These are phyloP conservation scores for Neopestalotiopsis rosae DNA, from an alignment of 2,329 filamentous ascomycete species.

Conservation along the genomic window DNA sequence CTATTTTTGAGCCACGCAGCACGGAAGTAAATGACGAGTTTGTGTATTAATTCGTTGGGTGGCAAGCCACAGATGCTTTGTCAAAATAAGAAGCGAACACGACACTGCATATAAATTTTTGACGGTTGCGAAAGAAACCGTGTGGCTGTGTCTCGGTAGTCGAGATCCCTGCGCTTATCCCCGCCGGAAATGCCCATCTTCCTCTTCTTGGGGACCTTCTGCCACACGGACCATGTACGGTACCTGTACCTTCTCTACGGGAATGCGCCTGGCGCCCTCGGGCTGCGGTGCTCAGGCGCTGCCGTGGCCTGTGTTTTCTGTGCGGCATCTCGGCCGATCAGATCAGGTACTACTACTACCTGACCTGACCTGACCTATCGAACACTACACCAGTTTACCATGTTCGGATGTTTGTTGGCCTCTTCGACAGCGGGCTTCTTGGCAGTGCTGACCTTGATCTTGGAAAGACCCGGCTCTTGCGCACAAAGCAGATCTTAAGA, in stretches of 20 bases:
- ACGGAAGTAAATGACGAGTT: background rate
- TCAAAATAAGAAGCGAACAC: conserved; percentile 5
- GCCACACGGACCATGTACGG: background rate
- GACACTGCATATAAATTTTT: background rate
- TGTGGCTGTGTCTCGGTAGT: conserved; percentile 16
- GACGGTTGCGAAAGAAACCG: background rate
- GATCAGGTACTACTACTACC: background rate
- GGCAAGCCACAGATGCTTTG: conserved; percentile 12
- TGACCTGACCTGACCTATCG: too few relatives aligned
- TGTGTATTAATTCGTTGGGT: conserved; percentile 9
- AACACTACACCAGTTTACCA: background rate
- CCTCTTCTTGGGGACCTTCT: too few relatives aligned
- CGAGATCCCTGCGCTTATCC: conserved; percentile 11
- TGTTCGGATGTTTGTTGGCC: background rate
- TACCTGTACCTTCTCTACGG: background rate
- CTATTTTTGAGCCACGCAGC: background rate
- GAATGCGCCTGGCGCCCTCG: background rate
- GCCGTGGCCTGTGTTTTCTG: background rate
- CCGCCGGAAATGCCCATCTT: conserved; percentile 1
- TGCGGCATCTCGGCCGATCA: background rate
- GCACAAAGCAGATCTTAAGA: background rate
- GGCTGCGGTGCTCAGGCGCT: background rate
- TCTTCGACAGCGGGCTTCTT: background rate
- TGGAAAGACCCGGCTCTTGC: conserved; percentile 1
- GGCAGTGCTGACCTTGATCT: background rate